Evolutionary conservation across 2,329 filamentous ascomycete genomes (phyloP).

Genomic region (Polytolypa hystricis): DNA sequence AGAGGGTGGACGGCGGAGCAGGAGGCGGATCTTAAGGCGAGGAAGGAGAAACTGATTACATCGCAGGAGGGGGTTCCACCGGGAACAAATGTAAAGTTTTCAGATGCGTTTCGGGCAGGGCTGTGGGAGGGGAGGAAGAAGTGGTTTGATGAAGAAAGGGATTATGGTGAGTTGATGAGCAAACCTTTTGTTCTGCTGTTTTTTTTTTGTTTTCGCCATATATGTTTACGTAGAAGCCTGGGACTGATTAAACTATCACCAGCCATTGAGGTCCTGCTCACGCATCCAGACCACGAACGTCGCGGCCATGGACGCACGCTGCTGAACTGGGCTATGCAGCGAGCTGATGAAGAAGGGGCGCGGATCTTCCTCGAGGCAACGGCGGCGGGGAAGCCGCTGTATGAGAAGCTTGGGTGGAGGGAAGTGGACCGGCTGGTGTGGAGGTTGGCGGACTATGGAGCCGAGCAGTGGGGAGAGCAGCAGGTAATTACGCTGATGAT

Average conservation of each 20-base stretch:
- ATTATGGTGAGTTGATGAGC: slow-evolving; percentile 4
- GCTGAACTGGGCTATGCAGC: slow-evolving; percentile 2
- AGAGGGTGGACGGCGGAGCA: no score
- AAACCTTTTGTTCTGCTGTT: neutral
- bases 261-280: slow-evolving; percentile 5
- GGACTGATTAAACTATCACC: neutral
- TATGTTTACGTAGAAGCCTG: neutral
- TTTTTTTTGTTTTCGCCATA: no score
- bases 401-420: slow-evolving; percentile 6
- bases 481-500: slow-evolving; percentile 3
- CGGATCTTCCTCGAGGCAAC: slow-evolving; percentile 6
- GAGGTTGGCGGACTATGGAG: slow-evolving; percentile 4
- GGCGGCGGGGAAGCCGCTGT: neutral
- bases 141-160: slow-evolving; percentile 6
- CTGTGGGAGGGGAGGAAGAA: neutral
- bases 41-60: slow-evolving; percentile 1
- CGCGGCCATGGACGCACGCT: slow-evolving; percentile 4
- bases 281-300: slow-evolving; percentile 1
- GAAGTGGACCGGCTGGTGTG: neutral
- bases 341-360: slow-evolving; percentile 3
- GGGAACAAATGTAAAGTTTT: neutral
- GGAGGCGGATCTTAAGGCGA: slow-evolving; percentile 1
- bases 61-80: slow-evolving; percentile 1
- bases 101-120: neutral
- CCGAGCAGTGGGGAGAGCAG: slow-evolving; percentile 3